Base-by-base conservation (phyloP, 257 asterid genomes). In the Solanum lignicaule region DNA sequence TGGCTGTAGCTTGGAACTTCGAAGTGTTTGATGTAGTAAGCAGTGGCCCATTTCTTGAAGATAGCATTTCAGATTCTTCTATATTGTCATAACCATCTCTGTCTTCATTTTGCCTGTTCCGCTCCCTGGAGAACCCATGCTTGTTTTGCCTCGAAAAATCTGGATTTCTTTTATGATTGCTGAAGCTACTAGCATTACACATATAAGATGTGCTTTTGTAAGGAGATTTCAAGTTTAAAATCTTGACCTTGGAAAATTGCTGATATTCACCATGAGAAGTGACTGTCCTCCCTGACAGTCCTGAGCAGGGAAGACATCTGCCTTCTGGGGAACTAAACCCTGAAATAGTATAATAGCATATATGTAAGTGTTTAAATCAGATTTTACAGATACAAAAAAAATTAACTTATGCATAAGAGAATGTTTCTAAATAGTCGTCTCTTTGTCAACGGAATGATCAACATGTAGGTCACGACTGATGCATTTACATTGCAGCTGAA, bases 81-180 rank as follows among this genome's bases (percentile, higher is more conserved):
- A 90, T 43, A 84, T 92, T 95, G 58, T 93, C 98, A 85, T 62
- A 90, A 87, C 91, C 93, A 76, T 95, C 96, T 90, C 94, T 90
- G 11, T 88, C 96, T 75, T 94, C 98, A 65, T 88, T 90, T 83
- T 89, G 92, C 91, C 95, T 92, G 89, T 92, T 94, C 90, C 98
- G 90, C 87, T 87, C 87, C 87, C 98, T 94, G 84, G 95, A 94
- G 90, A 90, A 94, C 29, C 94, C 94, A 21, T 92, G 90, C 93
- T 89, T 97, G 91, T 91, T 96, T 89, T 90, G 96, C 92, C 92
- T 93, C 18, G 96, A 82, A 92, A 92, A 94, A 83, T 96, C 99
- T 16, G 93, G 90, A 83, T 93, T 95, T 91, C 98, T 93, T 91
- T 96, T 90, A 31, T 93, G 93, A 89, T 88, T 92, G 93, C 92